Percentiles rank a stretch among this genome's conserved stretches.
These are phyloP conservation scores for Malus hybrid DNA, from an alignment of 331 rosid genomes.

Conservation along the genomic window DNA sequence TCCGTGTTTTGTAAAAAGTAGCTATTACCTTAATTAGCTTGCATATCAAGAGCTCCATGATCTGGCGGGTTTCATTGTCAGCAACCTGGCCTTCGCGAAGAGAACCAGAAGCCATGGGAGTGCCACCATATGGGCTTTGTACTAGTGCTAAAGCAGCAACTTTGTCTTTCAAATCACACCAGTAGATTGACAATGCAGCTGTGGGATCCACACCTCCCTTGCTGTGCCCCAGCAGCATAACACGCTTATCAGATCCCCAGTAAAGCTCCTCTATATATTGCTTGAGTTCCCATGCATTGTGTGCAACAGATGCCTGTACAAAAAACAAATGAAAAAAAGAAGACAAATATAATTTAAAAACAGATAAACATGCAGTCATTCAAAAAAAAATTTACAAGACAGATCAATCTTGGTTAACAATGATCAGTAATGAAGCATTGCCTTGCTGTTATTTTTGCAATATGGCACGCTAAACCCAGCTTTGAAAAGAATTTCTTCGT, in stretches of 20 bases:
- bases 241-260: slow-evolving; percentile 74
- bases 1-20: neutral
- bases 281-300: slow-evolving; percentile 76
- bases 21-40: slow-evolving; percentile 63
- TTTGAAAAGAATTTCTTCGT: slow-evolving; percentile 73
- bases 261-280: slow-evolving; percentile 72
- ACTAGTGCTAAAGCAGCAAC: slow-evolving; percentile 82
- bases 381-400: too few relatives aligned
- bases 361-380: too few relatives aligned
- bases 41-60: slow-evolving; percentile 73
- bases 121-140: slow-evolving; percentile 84
- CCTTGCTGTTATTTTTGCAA: slow-evolving; percentile 86
- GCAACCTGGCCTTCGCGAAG: slow-evolving; percentile 77
- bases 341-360: neutral
- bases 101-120: slow-evolving; percentile 70
- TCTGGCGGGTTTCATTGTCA: slow-evolving; percentile 59
- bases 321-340: neutral
- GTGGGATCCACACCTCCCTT: slow-evolving; percentile 83
- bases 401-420: too few relatives aligned
- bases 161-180: slow-evolving; percentile 63
- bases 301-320: slow-evolving; percentile 57
- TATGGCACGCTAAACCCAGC: slow-evolving; percentile 83
- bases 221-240: slow-evolving; percentile 83
- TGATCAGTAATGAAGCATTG: neutral
- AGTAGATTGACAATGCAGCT: slow-evolving; percentile 60